Evolutionary conservation across 768 basidiomycete species (phyloP).

Genomic region (Rhodotorula paludigena): DNA sequence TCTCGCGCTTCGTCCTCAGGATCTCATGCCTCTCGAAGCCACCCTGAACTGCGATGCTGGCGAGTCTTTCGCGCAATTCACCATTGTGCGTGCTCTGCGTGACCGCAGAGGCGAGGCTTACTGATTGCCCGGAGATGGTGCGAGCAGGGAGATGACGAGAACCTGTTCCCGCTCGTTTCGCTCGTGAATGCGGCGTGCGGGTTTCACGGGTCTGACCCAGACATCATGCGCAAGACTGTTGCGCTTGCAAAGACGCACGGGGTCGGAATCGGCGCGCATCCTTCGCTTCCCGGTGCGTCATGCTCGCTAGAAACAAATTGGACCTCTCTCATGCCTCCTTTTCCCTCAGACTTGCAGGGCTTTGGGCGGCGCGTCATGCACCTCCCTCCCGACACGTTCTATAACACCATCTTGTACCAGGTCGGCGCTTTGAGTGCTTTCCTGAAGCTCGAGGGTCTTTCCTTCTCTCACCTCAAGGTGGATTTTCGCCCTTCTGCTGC

Average conservation of each 20-base stretch:
- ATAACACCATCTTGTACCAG: constrained; percentile 61
- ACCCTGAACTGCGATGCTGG: constrained; percentile 29
- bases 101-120: no score
- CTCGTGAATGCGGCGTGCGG: constrained; percentile 63
- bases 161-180: constrained; percentile 16
- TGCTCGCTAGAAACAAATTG: not conserved
- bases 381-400: constrained; percentile 54
- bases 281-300: constrained; percentile 56
- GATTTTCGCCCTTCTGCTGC: no score
- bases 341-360: constrained; percentile 10
- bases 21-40: constrained; percentile 11
- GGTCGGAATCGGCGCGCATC: constrained; percentile 64
- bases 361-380: constrained; percentile 18
- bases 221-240: constrained; percentile 63
- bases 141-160: constrained; percentile 16
- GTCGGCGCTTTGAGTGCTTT: constrained; percentile 63
- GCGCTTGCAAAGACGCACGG: constrained; percentile 56
- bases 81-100: not conserved
- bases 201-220: constrained; percentile 63
- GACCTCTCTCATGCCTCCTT: not conserved
- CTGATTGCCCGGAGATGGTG: no score
- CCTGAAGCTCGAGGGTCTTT: constrained; percentile 55
- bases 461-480: constrained; percentile 56
- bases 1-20: no score
- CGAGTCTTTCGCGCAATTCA: constrained; percentile 14